A percentile compares a stretch with the other conserved stretches of the same genome.
Conservation (phyloP, 192 early-diverging fungal genomes). For the Backusella macrospora region DNA sequence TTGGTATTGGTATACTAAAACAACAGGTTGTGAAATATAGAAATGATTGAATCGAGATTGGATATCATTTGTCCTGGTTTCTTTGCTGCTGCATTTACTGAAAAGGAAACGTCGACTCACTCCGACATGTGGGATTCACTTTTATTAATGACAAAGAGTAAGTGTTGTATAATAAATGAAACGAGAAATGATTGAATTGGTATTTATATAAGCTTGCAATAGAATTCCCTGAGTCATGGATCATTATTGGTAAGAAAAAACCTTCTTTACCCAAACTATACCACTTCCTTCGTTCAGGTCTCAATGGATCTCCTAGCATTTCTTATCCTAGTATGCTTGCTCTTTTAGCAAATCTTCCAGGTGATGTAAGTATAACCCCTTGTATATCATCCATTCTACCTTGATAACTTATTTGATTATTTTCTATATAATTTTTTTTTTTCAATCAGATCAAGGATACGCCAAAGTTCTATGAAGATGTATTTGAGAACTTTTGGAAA, state of each 20-base stretch:
- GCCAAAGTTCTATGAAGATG: slow-evolving; percentile 51
- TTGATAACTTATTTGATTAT: not conserved
- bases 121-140: slow-evolving; percentile 89
- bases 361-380: slow-evolving; percentile 37
- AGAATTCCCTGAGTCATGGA: slow-evolving; percentile 68
- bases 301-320: slow-evolving; percentile 63
- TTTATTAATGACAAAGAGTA: slow-evolving; percentile 70
- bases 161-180: not conserved
- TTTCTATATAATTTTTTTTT: not conserved
- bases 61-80: slow-evolving; percentile 58
- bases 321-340: slow-evolving; percentile 82
- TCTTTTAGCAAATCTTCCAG: slow-evolving; percentile 66
- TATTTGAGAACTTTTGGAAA: slow-evolving; percentile 67
- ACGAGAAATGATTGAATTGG: not conserved
- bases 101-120: slow-evolving; percentile 73
- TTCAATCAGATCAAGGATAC: slow-evolving; percentile 22
- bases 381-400: not conserved
- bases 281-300: slow-evolving; percentile 66
- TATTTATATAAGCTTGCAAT: not conserved
- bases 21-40: slow-evolving; percentile 15
- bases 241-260: slow-evolving; percentile 56
- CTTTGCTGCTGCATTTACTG: slow-evolving; percentile 67
- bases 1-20: slow-evolving; percentile 18
- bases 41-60: slow-evolving; percentile 48
- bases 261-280: slow-evolving; percentile 64